Evolutionary conservation across 75 land plant species (phyloP).

Genomic region (Pinus albicaulis): DNA sequence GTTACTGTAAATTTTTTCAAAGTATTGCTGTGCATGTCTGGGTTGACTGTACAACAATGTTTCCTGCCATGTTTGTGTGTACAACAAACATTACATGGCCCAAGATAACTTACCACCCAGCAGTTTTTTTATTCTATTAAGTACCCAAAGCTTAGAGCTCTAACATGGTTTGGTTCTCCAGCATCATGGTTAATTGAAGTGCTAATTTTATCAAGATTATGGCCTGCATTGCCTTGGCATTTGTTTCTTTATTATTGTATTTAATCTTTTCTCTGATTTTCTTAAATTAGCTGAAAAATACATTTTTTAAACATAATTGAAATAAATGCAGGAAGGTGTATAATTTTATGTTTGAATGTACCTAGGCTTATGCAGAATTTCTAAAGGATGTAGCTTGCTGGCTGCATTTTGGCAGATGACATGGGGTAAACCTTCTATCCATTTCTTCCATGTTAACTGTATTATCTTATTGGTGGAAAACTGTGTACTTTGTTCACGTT

Average conservation of each 20-base stretch:
- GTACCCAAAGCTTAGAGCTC: not conserved
- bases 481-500: not conserved
- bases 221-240: not conserved
- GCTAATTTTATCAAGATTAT: not conserved
- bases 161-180: not conserved
- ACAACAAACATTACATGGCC: not conserved
- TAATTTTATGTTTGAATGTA: slow-evolving; percentile 98
- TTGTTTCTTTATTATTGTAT: not conserved
- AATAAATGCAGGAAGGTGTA: slow-evolving; percentile 82
- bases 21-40: not conserved
- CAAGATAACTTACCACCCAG: not conserved
- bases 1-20: not conserved
- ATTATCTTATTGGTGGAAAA: too few relatives aligned
- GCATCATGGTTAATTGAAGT: not conserved
- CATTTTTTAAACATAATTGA: not conserved
- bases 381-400: slow-evolving; percentile 45
- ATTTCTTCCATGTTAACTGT: not conserved
- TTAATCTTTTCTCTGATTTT: not conserved
- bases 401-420: slow-evolving; percentile 99
- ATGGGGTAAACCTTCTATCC: slow-evolving; percentile 74
- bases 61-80: not conserved
- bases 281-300: not conserved
- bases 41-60: not conserved
- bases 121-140: not conserved
- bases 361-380: slow-evolving; percentile 66